Evolutionary conservation across 306 rosid species (phyloP), one percentile per base, ranked within the genome.

Genomic region (Pachyrhizus erosus): DNA sequence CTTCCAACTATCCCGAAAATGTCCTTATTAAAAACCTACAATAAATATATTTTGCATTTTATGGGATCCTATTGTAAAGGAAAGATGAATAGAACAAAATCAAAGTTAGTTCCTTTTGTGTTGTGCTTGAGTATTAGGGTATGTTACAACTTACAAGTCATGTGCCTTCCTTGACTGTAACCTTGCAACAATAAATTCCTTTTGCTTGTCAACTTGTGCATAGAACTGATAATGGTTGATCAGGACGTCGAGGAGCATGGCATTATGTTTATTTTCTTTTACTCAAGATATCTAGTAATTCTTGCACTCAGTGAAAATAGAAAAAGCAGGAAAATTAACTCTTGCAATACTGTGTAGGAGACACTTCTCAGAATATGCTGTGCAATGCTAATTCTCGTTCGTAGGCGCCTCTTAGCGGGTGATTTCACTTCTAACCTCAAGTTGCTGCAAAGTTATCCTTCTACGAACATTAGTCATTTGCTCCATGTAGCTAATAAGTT

Each of bases 381-480:
- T 77, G 97, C 99, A 46, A 96, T 96, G 99, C 85, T 96, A 80
- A 90, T 93, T 82, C 93, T 96, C 34, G 66, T 91, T 48, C 97
- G 99, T 67, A 85, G 96, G 57, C 97, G 98, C 65, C 91, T 96
- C 54, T 89, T 96, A 34, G 99, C 99, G 0, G 99, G 99, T 46
- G 99, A 96, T 93, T 96, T 96, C 85, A 96, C 99, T 37, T 88
- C 99, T 6, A 96, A 96, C 89, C 99, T 96, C 85, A 96, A 96
- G 87, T 87, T 96, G 83, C 89, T 96, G 69, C 99, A 96, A 80
- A 79, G 86, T 73, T 96, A 93, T 72, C 99, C 99, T 8, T 89
- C 98, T 10, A 88, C 96, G 34, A 96, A 93, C 90, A 93, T 96
- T 71, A 87, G 96, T 55, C 99, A 96, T 91, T 88, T 93, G 89